A percentile compares a stretch with the other conserved stretches of the same genome.
These are phyloP conservation scores for Fusarium keratoplasticum DNA, from an alignment of 2,329 filamentous ascomycete genomes.

Conservation along the genomic window DNA sequence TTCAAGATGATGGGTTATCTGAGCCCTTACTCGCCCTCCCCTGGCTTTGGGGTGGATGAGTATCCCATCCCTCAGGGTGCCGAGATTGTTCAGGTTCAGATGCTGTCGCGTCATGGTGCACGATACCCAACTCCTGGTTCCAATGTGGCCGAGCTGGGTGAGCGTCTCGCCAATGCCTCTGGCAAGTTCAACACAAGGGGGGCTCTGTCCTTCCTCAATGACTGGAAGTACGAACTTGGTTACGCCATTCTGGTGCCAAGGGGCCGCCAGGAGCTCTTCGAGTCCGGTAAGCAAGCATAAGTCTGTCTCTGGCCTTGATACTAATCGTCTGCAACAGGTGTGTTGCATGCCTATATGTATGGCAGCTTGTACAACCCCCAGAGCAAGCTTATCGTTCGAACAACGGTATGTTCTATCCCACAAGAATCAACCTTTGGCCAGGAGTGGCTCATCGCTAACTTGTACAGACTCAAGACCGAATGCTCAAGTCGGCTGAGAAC, in stretches of 20 bases:
- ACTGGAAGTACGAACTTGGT: constrained; percentile 77
- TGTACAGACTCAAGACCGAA: constrained; percentile 75
- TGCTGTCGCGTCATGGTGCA: constrained; percentile 79
- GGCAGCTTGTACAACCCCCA: constrained; percentile 76
- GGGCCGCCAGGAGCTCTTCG: constrained; percentile 78
- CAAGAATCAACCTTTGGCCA: no score
- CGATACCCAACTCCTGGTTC: constrained; percentile 76
- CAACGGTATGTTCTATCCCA: constrained; percentile 60
- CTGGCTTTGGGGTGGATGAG: constrained; percentile 80
- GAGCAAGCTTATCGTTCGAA: constrained; percentile 78
- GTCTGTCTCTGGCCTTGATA: neutral
- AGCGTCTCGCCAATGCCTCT: constrained; percentile 66
- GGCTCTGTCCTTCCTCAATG: constrained; percentile 72
- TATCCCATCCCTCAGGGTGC: constrained; percentile 74
- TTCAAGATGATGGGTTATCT: constrained; percentile 76
- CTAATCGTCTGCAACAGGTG: constrained; percentile 55
- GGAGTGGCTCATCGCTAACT: constrained; percentile 17
- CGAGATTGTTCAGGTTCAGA: constrained; percentile 76
- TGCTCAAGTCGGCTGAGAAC: constrained; percentile 82
- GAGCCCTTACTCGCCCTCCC: constrained; percentile 76
- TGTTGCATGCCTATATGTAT: constrained; percentile 80
- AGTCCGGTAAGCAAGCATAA: constrained; percentile 59
- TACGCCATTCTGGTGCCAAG: constrained; percentile 78
- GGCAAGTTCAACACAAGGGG: constrained; percentile 68
- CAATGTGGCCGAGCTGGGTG: constrained; percentile 65